Base-by-base conservation (phyloP, 2,329 filamentous ascomycete species). In the Arthroderma sp. region DNA sequence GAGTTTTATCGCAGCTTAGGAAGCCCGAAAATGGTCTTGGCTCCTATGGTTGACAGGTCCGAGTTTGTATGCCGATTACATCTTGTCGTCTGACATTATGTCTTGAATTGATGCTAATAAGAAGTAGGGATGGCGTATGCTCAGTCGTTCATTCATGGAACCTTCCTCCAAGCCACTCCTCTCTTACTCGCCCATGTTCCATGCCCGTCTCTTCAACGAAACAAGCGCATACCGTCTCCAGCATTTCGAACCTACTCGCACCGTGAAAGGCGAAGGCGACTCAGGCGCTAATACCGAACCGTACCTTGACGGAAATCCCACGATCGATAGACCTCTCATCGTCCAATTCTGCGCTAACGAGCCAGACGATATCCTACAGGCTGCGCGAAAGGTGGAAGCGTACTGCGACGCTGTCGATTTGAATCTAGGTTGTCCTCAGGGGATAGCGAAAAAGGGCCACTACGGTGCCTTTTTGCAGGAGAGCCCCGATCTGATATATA, bases 11-110 rank as follows among this genome's bases (percentile, higher is more conserved):
- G 95, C 68, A 94, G 85, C 59, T 83, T 98, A 49, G 91, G 91
- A 22, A 88, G 83, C 48, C 91, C 91, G 1, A 94, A 85, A 65
- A 81, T 83, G 52, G 78, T 98, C 29, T 75, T 98, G 45, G 91
- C 91, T 31, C 91, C 91, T 32, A 98, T 98, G 91, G 91, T 98
- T 22, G 89, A 98, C 59, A 85, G 95, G 63, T 95, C 87, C 30
- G 91, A 98, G 70, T 95, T 96, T 69, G 88, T 94, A 71, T 52
- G 81, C 70, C 38, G 36, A 22, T 40, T 40, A 39, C 22, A 38
- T 28, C 29, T 29, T 42, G 40, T 50, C 50, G 49, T 45, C 48
- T 47, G 32, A 31, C 29, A 52, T 29, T 15, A 11, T 8, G 6
- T 29, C 39, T 9, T n/a, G 9, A 30, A 5, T 10, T 9, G 8